Conservation (phyloP, 306 rosid genomes). For the Quillaja saponaria region DNA sequence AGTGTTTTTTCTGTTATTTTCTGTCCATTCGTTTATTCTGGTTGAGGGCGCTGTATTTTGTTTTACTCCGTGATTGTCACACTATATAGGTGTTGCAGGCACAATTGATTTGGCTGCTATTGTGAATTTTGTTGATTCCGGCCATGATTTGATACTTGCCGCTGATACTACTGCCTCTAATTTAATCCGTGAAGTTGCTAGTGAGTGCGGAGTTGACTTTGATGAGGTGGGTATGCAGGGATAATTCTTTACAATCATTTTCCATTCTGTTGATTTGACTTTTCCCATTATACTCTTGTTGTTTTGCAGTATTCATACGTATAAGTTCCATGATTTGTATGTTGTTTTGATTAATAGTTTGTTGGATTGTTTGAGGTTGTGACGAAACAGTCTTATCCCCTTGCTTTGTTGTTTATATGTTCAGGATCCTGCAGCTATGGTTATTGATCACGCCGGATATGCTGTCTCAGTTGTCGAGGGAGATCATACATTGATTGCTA, state of each 20-base stretch:
- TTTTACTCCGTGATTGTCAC: too few relatives aligned
- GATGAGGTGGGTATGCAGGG: constrained; percentile 69
- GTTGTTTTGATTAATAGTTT: constrained; percentile 2
- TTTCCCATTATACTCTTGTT: constrained; percentile 1
- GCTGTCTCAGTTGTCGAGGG: constrained; percentile 80
- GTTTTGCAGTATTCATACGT: constrained; percentile 19
- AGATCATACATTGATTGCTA: constrained; percentile 87
- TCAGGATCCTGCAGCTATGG: constrained; percentile 73
- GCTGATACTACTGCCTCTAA: constrained; percentile 85
- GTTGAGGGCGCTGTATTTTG: neutral
- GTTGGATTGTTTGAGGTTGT: neutral
- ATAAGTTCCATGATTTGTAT: constrained; percentile 14
- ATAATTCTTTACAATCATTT: neutral
- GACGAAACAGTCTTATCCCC: neutral
- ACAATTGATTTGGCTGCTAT: constrained; percentile 75
- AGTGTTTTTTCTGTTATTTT: constrained; percentile 14
- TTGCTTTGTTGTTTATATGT: constrained; percentile 7
- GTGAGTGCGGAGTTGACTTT: constrained; percentile 89
- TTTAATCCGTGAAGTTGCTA: constrained; percentile 76
- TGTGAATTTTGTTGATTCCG: constrained; percentile 91
- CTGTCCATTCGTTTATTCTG: too few relatives aligned
- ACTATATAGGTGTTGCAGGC: constrained; percentile 85
- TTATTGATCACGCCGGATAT: constrained; percentile 82
- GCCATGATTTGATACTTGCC: constrained; percentile 85
- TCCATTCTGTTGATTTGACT: constrained; percentile 1